Evolutionary conservation across 345 rosid genomes (phyloP).

Genomic region (Hibiscus mutabilis): DNA sequence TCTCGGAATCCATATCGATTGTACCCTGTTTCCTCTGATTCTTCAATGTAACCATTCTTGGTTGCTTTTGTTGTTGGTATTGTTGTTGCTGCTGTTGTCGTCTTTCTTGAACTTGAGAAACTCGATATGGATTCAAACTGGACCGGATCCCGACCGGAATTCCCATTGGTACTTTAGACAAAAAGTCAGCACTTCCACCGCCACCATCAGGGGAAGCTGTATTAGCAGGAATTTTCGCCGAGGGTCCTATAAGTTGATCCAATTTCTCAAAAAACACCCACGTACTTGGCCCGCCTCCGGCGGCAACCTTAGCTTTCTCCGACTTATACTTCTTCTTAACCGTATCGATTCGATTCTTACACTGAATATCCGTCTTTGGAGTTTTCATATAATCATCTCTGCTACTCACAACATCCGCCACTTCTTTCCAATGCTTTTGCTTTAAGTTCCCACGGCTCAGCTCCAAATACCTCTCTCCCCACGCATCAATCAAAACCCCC

Average conservation of each 20-base stretch:
- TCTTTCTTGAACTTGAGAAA: slow-evolving; percentile 14
- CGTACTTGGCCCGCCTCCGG: slow-evolving; percentile 49
- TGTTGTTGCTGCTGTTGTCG: slow-evolving; percentile 18
- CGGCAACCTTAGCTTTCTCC: slow-evolving; percentile 55
- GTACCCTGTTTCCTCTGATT: slow-evolving; percentile 33
- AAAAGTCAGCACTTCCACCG: slow-evolving; percentile 34
- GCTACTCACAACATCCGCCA: slow-evolving; percentile 80
- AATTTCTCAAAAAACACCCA: slow-evolving; percentile 70
- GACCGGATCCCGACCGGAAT: slow-evolving; percentile 52
- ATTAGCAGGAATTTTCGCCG: slow-evolving; percentile 27
- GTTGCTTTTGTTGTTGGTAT: slow-evolving; percentile 22
- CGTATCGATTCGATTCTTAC: slow-evolving; percentile 94
- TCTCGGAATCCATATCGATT: slow-evolving; percentile 22
- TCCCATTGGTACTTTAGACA: slow-evolving; percentile 46
- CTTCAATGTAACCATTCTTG: slow-evolving; percentile 17
- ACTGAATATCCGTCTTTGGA: slow-evolving; percentile 83
- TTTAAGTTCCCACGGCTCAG: slow-evolving; percentile 91
- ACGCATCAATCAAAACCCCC: slow-evolving; percentile 76
- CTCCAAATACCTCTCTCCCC: slow-evolving; percentile 92
- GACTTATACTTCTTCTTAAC: slow-evolving; percentile 94
- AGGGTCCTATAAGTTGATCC: slow-evolving; percentile 37
- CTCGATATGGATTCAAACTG: slow-evolving; percentile 16
- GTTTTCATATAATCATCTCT: slow-evolving; percentile 59
- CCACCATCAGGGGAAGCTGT: slow-evolving; percentile 4
- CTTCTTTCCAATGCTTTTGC: slow-evolving; percentile 97